A percentile compares a stretch with the other conserved stretches of the same genome.
Evolutionary conservation across 169 alveolate genomes (phyloP).

Genomic region (Plasmodium relictum): DNA sequence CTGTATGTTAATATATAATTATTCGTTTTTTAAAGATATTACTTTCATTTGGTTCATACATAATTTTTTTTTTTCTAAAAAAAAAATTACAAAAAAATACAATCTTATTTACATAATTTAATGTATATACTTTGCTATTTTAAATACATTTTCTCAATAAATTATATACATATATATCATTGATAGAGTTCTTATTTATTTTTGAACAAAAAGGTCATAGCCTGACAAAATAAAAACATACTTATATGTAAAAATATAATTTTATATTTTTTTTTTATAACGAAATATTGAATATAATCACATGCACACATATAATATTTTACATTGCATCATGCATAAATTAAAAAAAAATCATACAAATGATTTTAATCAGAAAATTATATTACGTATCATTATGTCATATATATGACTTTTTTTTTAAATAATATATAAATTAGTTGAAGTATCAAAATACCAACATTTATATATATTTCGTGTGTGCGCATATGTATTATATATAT

Average conservation of each 20-base stretch:
- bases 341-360: neutral
- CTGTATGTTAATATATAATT: too few relatives aligned
- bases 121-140: neutral
- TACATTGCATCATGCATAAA: constrained; percentile 1
- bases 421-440: constrained; percentile 6
- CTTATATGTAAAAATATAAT: constrained; percentile 2
- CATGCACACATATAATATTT: constrained; percentile 44
- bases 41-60: too few relatives aligned
- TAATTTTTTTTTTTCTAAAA: too few relatives aligned
- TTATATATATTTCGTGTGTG: neutral
- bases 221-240: constrained; percentile 1
- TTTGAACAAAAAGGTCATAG: neutral
- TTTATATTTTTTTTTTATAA: neutral
- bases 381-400: neutral
- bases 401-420: neutral
- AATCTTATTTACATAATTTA: too few relatives aligned
- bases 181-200: neutral
- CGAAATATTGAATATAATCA: constrained; percentile 8
- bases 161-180: neutral
- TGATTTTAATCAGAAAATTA: neutral
- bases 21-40: too few relatives aligned
- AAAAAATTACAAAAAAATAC: too few relatives aligned
- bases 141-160: neutral
- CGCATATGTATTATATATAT: constrained; percentile 7
- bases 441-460: neutral